These are phyloP conservation scores for Laetiporus sulphureus DNA, from an alignment of 1,284 basidiomycete genomes.

Conservation along the genomic window DNA sequence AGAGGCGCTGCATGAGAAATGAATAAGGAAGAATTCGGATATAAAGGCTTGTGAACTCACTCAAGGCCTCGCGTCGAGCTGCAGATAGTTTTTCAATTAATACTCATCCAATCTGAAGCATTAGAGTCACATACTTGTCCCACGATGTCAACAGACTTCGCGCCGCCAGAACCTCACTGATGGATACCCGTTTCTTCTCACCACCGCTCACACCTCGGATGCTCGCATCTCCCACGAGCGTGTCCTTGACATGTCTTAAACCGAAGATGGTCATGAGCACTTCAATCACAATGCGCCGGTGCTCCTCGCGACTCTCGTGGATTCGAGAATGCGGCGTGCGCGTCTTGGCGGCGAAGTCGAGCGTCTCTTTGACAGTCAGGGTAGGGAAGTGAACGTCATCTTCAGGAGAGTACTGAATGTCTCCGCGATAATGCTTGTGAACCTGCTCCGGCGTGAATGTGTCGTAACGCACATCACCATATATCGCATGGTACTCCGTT, in stretches of 20 bases:
- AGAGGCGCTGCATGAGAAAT: slow-evolving; percentile 29
- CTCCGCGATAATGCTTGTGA: slow-evolving; percentile 52
- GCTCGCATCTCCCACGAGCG: slow-evolving; percentile 67
- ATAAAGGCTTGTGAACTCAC: slow-evolving; percentile 12
- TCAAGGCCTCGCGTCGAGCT: slow-evolving; percentile 46
- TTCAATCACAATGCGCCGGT: slow-evolving; percentile 41
- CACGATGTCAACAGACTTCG: slow-evolving; percentile 56
- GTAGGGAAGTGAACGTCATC: slow-evolving; percentile 75
- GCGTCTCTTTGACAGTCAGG: slow-evolving; percentile 64
- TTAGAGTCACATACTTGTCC: slow-evolving; percentile 53
- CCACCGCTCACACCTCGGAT: slow-evolving; percentile 79
- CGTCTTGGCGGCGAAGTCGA: slow-evolving; percentile 57
- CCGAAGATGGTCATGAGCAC: slow-evolving; percentile 66
- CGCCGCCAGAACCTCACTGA: slow-evolving; percentile 62
- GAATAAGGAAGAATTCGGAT: neutral
- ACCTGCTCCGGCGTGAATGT: slow-evolving; percentile 52
- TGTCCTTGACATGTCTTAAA: slow-evolving; percentile 53
- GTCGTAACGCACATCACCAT: slow-evolving; percentile 66
- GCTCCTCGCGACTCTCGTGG: slow-evolving; percentile 38
- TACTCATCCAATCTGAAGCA: neutral
- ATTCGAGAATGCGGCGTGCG: slow-evolving; percentile 48
- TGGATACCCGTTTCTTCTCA: slow-evolving; percentile 76
- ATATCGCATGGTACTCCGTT: slow-evolving; percentile 49
- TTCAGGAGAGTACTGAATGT: slow-evolving; percentile 63
- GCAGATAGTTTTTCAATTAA: neutral